Evolutionary conservation across 148 eudicot genomes (phyloP).

Genomic region (Arbutus unedo): DNA sequence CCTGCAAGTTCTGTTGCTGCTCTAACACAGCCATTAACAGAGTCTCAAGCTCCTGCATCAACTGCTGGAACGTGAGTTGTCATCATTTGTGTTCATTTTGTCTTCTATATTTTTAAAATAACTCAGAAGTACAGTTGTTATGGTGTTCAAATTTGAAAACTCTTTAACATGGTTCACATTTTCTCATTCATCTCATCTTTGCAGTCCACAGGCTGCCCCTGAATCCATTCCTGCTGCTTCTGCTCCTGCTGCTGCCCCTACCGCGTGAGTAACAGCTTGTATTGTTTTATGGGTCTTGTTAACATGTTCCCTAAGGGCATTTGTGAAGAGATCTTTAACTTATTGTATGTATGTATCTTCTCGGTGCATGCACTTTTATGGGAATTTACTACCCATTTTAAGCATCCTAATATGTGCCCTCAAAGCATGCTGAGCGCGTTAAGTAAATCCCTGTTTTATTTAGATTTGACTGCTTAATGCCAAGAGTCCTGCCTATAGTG

Average conservation of each 20-base stretch:
- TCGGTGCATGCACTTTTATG: not conserved
- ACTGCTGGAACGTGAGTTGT: constrained; percentile 38
- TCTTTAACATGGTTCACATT: not conserved
- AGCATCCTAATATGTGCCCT: not conserved
- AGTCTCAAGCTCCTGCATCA: constrained; percentile 42
- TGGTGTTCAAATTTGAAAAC: not conserved
- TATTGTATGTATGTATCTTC: not conserved
- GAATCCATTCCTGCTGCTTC: constrained; percentile 25
- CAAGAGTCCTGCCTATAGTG: not conserved
- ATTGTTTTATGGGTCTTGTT: not conserved
- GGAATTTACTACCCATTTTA: not conserved
- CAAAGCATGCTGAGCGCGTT: not conserved
- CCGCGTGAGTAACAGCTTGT: constrained; percentile 42
- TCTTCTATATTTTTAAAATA: not conserved
- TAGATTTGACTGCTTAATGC: constrained; percentile 5
- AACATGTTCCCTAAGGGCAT: not conserved
- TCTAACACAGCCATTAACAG: constrained; percentile 29
- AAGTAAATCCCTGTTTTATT: not conserved
- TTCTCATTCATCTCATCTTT: constrained; percentile 9
- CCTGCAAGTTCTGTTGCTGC: constrained; percentile 35
- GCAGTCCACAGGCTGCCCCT: constrained; percentile 42
- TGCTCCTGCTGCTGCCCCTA: constrained; percentile 26
- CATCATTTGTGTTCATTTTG: not conserved
- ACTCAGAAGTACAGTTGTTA: not conserved
- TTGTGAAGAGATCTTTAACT: not conserved